phyloP scores from a whole-genome alignment of 1,284 basidiomycete species.

The Microbotryum saponariae region DNA sequence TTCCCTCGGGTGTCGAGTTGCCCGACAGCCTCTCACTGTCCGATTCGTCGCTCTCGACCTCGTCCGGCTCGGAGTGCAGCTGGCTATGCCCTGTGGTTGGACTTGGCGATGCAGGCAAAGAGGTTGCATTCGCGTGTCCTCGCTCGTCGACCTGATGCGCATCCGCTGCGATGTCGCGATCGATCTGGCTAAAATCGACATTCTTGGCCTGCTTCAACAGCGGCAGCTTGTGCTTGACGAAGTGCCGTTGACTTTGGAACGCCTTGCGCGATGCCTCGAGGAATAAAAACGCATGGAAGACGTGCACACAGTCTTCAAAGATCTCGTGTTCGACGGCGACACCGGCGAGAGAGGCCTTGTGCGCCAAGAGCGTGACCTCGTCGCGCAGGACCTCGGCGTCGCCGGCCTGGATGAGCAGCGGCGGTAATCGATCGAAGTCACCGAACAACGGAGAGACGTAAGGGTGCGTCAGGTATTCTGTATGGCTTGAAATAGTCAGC shows the following conservation, averaged over 20 bases:
- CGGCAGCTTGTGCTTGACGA: conserved; percentile 47
- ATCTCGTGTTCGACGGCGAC: conserved; percentile 84
- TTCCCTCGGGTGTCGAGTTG: not conserved
- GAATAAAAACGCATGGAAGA: conserved; percentile 84
- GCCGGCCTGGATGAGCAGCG: conserved; percentile 84
- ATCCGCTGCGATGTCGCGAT: conserved; percentile 23
- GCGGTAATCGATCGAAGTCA: conserved; percentile 75
- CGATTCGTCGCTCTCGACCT: not conserved
- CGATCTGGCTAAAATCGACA: conserved; percentile 28
- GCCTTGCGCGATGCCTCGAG: conserved; percentile 63
- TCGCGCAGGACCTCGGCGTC: conserved; percentile 91
- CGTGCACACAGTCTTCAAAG: conserved; percentile 62
- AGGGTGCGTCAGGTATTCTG: conserved; percentile 79
- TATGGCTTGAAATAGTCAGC: too few species aligned
- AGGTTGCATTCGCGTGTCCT: conserved; percentile 20
- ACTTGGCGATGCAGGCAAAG: conserved; percentile 19
- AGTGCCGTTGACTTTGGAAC: conserved; percentile 66
- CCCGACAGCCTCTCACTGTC: conserved; percentile 1
- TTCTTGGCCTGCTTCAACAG: conserved; percentile 13
- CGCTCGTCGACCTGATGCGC: conserved; percentile 28
- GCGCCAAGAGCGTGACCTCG: conserved; percentile 84
- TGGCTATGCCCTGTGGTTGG: not conserved
- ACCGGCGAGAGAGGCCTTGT: conserved; percentile 82
- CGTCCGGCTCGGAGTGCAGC: not conserved
- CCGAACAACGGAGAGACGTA: conserved; percentile 96